Conservation (phyloP, 495 filamentous ascomycete species). For the Penicilliopsis zonata region DNA sequence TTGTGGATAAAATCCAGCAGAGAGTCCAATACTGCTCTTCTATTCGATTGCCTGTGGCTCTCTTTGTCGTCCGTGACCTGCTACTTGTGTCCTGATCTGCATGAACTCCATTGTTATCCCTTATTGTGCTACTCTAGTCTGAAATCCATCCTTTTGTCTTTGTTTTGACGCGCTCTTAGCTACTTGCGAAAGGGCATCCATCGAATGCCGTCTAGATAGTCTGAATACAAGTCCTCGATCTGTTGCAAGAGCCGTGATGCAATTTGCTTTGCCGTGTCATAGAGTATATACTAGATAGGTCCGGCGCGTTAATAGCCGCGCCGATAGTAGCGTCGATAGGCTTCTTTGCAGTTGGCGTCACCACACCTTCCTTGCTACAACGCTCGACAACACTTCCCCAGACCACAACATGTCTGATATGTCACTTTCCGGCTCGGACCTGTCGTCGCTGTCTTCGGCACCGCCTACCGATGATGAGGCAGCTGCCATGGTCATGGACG, state of each 20-base stretch:
- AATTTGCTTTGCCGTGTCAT: constrained; percentile 2
- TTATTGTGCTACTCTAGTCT: too few relatives aligned
- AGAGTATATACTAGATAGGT: constrained; percentile 6
- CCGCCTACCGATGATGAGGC: constrained; percentile 46
- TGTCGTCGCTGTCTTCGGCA: constrained; percentile 47
- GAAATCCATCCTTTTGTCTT: too few relatives aligned
- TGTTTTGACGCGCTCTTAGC: too few relatives aligned
- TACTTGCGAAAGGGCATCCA: too few relatives aligned
- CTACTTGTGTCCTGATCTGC: too few relatives aligned
- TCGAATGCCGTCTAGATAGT: constrained; percentile 1
- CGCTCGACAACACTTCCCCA: constrained; percentile 7
- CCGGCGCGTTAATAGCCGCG: constrained; percentile 21
- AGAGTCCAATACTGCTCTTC: too few relatives aligned
- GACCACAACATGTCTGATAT: constrained; percentile 23
- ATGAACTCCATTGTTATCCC: too few relatives aligned
- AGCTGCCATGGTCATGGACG: constrained; percentile 24
- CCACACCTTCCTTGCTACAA: constrained; percentile 17
- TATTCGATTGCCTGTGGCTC: too few relatives aligned
- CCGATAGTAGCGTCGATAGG: constrained; percentile 12
- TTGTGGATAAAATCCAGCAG: too few relatives aligned
- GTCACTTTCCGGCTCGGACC: constrained; percentile 41
- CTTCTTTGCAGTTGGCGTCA: constrained; percentile 15
- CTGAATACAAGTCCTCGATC: not conserved
- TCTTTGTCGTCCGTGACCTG: too few relatives aligned
- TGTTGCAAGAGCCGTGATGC: not conserved